Base-by-base conservation (phyloP, 2,329 filamentous ascomycete genomes). In the Trichophyton mentagrophytes region DNA sequence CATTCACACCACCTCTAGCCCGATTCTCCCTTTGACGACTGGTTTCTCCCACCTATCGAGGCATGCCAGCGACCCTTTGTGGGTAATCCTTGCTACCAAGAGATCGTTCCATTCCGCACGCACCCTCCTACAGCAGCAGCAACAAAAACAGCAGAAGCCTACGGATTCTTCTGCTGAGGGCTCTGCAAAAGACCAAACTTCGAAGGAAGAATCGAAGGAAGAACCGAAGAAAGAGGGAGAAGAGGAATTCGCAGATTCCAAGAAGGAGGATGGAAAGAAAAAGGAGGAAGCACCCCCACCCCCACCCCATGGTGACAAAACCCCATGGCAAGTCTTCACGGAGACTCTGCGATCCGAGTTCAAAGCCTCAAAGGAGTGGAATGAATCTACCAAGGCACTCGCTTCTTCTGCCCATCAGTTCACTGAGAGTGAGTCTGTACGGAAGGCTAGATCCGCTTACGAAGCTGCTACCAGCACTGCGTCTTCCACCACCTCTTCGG, bases 331-430 rank as follows among this genome's bases (percentile, higher is more conserved):
- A 73, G 93, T 99, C 36, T 99, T 99, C 78, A 89, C 89, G 70
- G 93, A 99, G 71, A 99, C 93, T n/a, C 84, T 99, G 76, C 85
- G 89, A 73, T 82, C 81, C 61, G 93, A 99, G 76, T 95, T 99
- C 77, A 90, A 96, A 74, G 88, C 90, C 59, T 97, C 91, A 15
- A 96, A 97, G 72, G 93, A 99, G 74, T 99, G 93, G 93, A 96
- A 99, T 70, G 93, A 99, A 71, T 95, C 90, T 49, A 99, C 92
- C 47, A 97, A 99, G 78, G 89, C 93, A 66, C 82, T 99, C 47
- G 88, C 89, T 17, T 89, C 89, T 57, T 89, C 88, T 4, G 90
- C 92, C 17, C 87, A 96, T 70, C 86, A 96, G 69, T 93, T 99
- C 71, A 86, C 86, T 36, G 92, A 97, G 76, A 96, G 90, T 70